Base-by-base conservation (phyloP, 352 stramenopile genomes). In the Globisporangium emineosum region DNA sequence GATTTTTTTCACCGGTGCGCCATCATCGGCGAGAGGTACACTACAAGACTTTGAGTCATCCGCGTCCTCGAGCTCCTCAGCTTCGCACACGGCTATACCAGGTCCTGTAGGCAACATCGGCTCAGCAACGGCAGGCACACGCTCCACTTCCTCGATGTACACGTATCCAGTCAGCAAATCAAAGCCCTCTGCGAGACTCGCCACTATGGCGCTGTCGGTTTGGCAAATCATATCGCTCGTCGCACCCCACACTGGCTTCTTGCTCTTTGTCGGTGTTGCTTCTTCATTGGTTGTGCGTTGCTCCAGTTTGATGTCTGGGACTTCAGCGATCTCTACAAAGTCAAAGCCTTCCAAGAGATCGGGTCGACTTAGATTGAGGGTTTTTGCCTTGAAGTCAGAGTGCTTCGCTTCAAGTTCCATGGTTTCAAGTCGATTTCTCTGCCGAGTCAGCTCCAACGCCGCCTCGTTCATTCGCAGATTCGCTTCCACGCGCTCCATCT, bases 361-460 rank as follows among this genome's bases (percentile, higher is more conserved):
- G 4, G 17, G 9, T 29, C 30, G 19, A 2, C 5, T 12, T 4
- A 75, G 57, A 62, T 79, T 62, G 13, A 45, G 35, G 19, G 9
- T 12, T 40, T 45, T 30, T 27, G 27, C 27, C 29, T 40, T 25
- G 47, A 60, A n/a, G 21, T 61, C 49, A 1, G 57, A 49, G 51
- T 84, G 69, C 45, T 67, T 77, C 0, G 66, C 66, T 50, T 86
- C 69, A 2, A 92, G 71, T 32, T 75, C 55, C 55, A 76, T 64
- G 2, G 66, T 53, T 25, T 89, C 83, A 15, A 89, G 55, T 13
- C 66, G 74, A 59, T 84, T 88, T 19, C 78, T 70, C 60, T 90
- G 81, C 1, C 60, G 62, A 2, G 68, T 68, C 12, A 90, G 61
- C 17, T 65, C 67, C 15, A 90, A 57, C 5, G 72, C 72, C 17